Base-by-base conservation (phyloP, 2,329 filamentous ascomycete genomes). In the Teratosphaeria nubilosa region DNA sequence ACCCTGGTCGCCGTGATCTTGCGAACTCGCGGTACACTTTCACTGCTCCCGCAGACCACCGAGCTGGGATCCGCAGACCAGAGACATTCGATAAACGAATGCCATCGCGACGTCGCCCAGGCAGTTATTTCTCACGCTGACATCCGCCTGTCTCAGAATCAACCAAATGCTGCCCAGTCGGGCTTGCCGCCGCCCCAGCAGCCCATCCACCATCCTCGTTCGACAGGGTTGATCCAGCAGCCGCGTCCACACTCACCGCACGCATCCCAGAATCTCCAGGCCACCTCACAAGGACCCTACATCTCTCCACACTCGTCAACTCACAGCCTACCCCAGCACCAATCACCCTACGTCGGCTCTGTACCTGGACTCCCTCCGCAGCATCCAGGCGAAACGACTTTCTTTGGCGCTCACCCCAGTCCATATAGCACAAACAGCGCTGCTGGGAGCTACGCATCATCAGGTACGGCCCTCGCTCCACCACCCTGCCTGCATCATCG, bases 391-490 rank as follows among this genome's bases (percentile, higher is more conserved):
- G 88, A 95, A 66, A 76, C 88, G 56, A 81, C 85, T 52, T 84
- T 82, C 67, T 95, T 92, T 75, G 85, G 87, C 70, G 83, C 87
- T 59, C 88, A 94, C 71, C 83, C 88, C 63, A 90, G 86, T 72
- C 84, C 89, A 11, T 95, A 95, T 77, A 91, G 87, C 76, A 87
- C 89, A 57, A 86, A 88, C 65, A 90, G 87, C 76, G 84, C 87
- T 61, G 85, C 87, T 57, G 88, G 87, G 75, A 88, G 88, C 77
- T 96, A 95, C 75, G 86, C 89, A 63, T 90, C 90, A 71, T 88
- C 88, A 79, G 89, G 90, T 94, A 77, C 80, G 86, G 80, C 55
- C 56, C 54, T 37, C 30, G 22, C 24, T 32, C 31, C 27, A 16
- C 14, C 30, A 34, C 22, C 30, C 31, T 45, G 41, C 22, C 11